A percentile compares a stretch with the other conserved stretches of the same genome.
Conservation (phyloP, 164 flowering plant species). For the Tinospora cordifolia region DNA sequence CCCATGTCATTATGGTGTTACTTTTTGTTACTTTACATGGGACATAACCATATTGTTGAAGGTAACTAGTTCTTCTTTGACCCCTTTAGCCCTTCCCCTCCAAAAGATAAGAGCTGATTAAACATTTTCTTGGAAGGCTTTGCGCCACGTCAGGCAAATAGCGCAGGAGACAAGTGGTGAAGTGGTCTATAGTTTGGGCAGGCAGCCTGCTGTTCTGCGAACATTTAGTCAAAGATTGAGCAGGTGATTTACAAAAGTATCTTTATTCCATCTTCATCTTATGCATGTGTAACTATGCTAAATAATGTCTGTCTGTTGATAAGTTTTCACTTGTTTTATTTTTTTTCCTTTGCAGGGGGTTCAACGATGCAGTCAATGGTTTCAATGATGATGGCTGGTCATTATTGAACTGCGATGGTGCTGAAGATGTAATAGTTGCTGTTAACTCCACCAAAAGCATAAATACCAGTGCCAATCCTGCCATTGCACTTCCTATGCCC, state of each 20-base stretch:
- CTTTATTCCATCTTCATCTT: constrained; percentile 3
- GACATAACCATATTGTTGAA: no score
- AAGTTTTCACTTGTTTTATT: neutral
- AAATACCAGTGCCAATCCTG: constrained; percentile 26
- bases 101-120: neutral
- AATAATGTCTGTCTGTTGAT: neutral
- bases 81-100: no score
- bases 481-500: constrained; percentile 38
- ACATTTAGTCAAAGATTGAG: constrained; percentile 86
- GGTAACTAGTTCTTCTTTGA: no score
- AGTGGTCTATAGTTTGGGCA: constrained; percentile 72
- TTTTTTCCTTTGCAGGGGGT: constrained; percentile 48
- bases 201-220: constrained; percentile 94
- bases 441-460: constrained; percentile 58
- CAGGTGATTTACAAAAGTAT: constrained; percentile 39
- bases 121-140: constrained; percentile 41
- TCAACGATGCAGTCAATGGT: constrained; percentile 87
- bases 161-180: constrained; percentile 93
- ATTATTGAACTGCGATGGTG: constrained; percentile 57
- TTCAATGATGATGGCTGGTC: constrained; percentile 95
- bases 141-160: constrained; percentile 76
- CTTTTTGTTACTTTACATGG: no score
- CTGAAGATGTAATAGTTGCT: constrained; percentile 71
- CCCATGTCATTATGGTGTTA: neutral
- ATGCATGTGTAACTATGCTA: neutral